Evolutionary conservation across 345 rosid genomes (phyloP).

Genomic region (Dimocarpus longan): DNA sequence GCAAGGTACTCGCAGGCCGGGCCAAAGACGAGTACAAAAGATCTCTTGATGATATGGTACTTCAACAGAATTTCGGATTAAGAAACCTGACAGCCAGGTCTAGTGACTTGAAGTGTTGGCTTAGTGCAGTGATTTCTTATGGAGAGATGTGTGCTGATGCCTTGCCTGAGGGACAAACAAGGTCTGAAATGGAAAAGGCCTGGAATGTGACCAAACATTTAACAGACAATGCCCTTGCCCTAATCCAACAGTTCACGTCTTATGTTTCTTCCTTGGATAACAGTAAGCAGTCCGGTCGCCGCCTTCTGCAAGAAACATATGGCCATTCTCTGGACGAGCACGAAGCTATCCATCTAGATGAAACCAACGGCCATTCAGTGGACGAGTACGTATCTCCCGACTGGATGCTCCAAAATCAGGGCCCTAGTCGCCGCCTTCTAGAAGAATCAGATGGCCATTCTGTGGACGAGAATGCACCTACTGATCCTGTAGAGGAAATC

Average conservation of each 20-base stretch:
- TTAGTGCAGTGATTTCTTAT: constrained; percentile 84
- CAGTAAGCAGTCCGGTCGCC: constrained; percentile 28
- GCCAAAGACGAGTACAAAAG: constrained; percentile 58
- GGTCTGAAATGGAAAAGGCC: constrained; percentile 47
- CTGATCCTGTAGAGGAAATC: constrained; percentile 20
- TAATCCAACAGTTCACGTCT: constrained; percentile 38
- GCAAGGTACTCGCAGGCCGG: constrained; percentile 48
- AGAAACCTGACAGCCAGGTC: constrained; percentile 23
- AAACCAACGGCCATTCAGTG: constrained; percentile 14
- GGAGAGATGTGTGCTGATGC: constrained; percentile 80
- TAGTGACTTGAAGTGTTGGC: constrained; percentile 59
- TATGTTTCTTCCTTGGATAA: constrained; percentile 26
- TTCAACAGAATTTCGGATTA: not conserved
- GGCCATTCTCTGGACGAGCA: too few relatives aligned
- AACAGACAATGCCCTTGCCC: constrained; percentile 80
- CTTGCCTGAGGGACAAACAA: constrained; percentile 69
- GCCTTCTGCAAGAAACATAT: not conserved
- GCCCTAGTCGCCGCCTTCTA: not conserved
- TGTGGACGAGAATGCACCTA: constrained; percentile 37
- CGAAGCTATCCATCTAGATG: not conserved
- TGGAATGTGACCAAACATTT: constrained; percentile 47
- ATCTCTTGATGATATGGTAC: constrained; percentile 19
- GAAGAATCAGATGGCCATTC: constrained; percentile 9
- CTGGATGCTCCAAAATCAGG: constrained; percentile 58
- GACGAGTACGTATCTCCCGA: constrained; percentile 42